A percentile compares a stretch with the other conserved stretches of the same genome.
Conservation (phyloP, 169 alveolate genomes). For the Eimeria maxima region DNA sequence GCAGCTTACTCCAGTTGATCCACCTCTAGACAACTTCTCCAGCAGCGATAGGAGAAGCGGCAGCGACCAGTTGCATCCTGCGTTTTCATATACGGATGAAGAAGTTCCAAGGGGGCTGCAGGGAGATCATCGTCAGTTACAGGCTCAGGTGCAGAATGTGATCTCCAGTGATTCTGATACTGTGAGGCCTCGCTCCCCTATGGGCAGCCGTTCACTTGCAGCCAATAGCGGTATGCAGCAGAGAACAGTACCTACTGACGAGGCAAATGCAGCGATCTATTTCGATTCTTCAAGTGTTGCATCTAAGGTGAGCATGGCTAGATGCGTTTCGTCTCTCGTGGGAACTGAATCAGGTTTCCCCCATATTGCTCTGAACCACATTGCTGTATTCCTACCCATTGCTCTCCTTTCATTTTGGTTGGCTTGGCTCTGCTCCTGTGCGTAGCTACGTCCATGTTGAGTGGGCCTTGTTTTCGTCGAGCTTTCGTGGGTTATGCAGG, state of each 20-base stretch:
- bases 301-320: slow-evolving; percentile 23
- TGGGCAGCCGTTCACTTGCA: neutral
- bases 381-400: neutral
- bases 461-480: neutral
- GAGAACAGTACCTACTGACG: slow-evolving; percentile 1
- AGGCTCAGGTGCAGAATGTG: neutral
- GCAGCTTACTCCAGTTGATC: slow-evolving; percentile 52
- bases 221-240: slow-evolving; percentile 43
- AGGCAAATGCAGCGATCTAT: neutral
- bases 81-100: neutral
- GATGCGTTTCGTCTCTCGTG: neutral
- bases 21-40: neutral
- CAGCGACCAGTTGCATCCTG: neutral
- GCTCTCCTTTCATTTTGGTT: neutral
- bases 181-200: slow-evolving; percentile 8
- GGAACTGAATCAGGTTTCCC: neutral
- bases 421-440: neutral
- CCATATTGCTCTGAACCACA: neutral
- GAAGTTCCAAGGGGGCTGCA: neutral
- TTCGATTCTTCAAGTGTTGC: neutral
- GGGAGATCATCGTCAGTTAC: neutral
- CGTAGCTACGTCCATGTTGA: neutral
- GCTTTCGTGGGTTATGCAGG: neutral
- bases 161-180: neutral
- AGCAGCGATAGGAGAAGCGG: neutral